Evolutionary conservation across 148 eudicot genomes (phyloP).

Genomic region (Chenopodium quinoa): DNA sequence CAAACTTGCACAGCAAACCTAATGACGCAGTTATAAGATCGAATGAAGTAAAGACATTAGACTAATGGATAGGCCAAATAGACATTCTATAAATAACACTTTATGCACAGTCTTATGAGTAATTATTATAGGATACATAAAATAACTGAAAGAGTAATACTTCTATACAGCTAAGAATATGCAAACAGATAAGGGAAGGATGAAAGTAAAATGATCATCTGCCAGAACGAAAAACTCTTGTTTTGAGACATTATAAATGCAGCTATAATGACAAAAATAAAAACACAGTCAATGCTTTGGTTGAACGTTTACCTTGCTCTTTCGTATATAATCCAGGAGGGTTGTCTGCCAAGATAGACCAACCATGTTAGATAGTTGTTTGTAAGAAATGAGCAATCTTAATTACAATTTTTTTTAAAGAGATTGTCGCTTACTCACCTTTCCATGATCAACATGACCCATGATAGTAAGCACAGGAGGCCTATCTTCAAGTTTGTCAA

Average conservation of each 20-base stretch:
- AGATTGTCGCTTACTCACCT: slow-evolving; percentile 44
- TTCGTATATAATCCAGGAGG: slow-evolving; percentile 85
- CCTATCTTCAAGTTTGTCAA: slow-evolving; percentile 75
- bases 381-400: slow-evolving; percentile 14
- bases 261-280: background rate
- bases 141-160: background rate
- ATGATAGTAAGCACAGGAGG: slow-evolving; percentile 97
- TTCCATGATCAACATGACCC: slow-evolving; percentile 99
- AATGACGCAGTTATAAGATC: too few species aligned
- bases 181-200: background rate
- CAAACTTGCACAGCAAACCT: background rate
- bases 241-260: background rate
- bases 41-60: background rate
- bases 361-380: slow-evolving; percentile 34
- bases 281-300: slow-evolving; percentile 6
- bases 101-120: background rate
- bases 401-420: background rate
- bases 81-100: background rate
- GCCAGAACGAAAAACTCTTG: background rate
- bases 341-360: slow-evolving; percentile 70
- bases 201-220: background rate
- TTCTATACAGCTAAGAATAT: background rate
- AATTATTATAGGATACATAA: background rate
- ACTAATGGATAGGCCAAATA: background rate
- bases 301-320: slow-evolving; percentile 70